Base-by-base conservation (phyloP, 1,139 yeast genomes). In the Taphrina flavorubra region DNA sequence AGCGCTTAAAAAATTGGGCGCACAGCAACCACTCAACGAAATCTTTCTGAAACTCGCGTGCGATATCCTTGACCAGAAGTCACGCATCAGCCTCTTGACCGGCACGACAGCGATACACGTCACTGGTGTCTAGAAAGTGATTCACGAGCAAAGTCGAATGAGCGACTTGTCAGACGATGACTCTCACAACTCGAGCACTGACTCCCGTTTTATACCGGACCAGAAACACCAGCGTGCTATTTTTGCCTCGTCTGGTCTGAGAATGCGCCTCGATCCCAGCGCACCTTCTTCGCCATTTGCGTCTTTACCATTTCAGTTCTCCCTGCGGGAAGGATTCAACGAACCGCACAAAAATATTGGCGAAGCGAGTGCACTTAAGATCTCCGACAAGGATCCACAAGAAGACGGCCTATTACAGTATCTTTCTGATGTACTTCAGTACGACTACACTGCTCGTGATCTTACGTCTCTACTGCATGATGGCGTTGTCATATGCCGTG, bases 401-500 rank as follows among this genome's bases (percentile, higher is more conserved):
- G 36, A 49, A 34, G 20, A 49, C 8, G 58, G 5, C 1, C 37
- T 56, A n/a, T 16, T 56, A 5, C 49, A 16, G 11, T 56, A 18
- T 49, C n/a, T 56, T 13, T 56, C 60, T 11, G 34, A 39, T 39
- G 16, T 25, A 7, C 16, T 40, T 13, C 16, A 39, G 16, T 20
- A 40, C 37, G 60, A 56, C 18, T 56, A 56, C 37, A 16, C 18
- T 5, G 7, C 18, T 40, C 25, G 49, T n/a, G 40, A 56, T 40
- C 60, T 40, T 1, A n/a, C 49, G 49, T 11, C 37, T 5, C 37
- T 56, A 7, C 16, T 56, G 14, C 60, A 56, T 18, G 60, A 56
- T 20, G 60, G 60, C 7, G 36, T 31, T 3, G 18, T 56, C 37
- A 31, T 13, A 7, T 36, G 60, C 37, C 49, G 60, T 6, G 49